Evolutionary conservation across 805 yeast species (phyloP).

Genomic region (Saturnispora zaruensis): DNA sequence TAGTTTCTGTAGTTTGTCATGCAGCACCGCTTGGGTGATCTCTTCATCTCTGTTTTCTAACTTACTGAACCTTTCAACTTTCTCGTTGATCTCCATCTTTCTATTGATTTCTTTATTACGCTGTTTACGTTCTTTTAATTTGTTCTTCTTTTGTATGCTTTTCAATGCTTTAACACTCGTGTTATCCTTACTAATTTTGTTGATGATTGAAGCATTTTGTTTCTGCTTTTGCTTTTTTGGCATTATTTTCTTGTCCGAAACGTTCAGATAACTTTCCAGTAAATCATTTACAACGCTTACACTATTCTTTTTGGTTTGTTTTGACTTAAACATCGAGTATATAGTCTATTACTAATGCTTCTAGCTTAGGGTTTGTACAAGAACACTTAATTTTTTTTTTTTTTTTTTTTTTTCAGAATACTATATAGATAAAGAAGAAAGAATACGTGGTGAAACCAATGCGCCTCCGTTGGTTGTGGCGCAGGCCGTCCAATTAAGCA

Average conservation of each 20-base stretch:
- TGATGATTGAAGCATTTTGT: conserved; percentile 20
- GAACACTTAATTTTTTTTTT: not conserved
- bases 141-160: conserved; percentile 14
- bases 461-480: not conserved
- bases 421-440: not conserved
- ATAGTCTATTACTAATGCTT: not conserved
- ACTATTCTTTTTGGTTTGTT: conserved; percentile 15
- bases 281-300: conserved; percentile 22
- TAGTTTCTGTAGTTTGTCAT: conserved; percentile 23
- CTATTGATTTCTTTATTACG: conserved; percentile 15
- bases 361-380: not conserved
- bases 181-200: conserved; percentile 16
- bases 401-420: not conserved
- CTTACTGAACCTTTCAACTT: conserved; percentile 19
- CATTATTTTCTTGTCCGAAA: conserved; percentile 1
- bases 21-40: conserved; percentile 14
- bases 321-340: conserved; percentile 16
- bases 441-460: not conserved
- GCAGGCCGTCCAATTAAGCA: not conserved
- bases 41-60: conserved; percentile 22
- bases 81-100: conserved; percentile 9
- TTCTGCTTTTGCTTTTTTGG: conserved; percentile 7
- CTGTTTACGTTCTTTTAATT: conserved; percentile 15
- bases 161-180: conserved; percentile 14
- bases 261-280: conserved; percentile 21